Evolutionary conservation across 805 yeast species (phyloP), one percentile per base, ranked within the genome.

Genomic region (Sugiyamaella floridensis): DNA sequence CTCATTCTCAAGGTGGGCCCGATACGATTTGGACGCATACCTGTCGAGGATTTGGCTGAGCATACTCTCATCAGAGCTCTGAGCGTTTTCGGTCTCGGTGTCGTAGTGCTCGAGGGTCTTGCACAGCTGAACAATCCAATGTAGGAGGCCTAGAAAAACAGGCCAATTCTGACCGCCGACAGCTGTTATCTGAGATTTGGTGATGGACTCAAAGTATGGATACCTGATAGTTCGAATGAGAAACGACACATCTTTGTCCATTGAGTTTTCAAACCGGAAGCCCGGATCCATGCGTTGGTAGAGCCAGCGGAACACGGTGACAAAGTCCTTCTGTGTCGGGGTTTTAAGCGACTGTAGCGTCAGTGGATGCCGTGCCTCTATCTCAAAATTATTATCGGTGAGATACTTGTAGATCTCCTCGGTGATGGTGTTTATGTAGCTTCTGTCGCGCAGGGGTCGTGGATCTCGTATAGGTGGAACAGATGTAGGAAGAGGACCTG

Each of bases 91-190:
- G 42, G 72, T 70, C 5, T 66, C 57, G 49, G 56, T 61, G 50
- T 71, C 79, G 47, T 68, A 65, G 42, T 63, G 62, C 47, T 77
- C 80, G 52, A 72, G 66, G 49, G 71, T 74, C 56, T 56, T 63
- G 60, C 74, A 82, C 55, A 81, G 73, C 57, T 80, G 80, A 4
- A 85, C 81, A 45, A 89, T 65, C 97, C 97, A 89, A 65, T 85
- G 82, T 19, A 89, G 70, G 78, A 90, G 80, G 1, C 93, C 96
- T 43, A 89, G 67, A 58, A 88, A 86, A 7, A 78, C 77, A 11
- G 87, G 89, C 97, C 97, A 89, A 51, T 63, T 65, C 47, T 85
- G 82, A 2, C 96, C 95, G 5, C 96, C 96, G 11, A 88, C 96
- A 0, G 96, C 96, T 40, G 89, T 81, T 40, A 89, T 83, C 64